phyloP scores from a whole-genome alignment of 2,329 filamentous ascomycete species.

The Decorospora gaudefroyi region DNA sequence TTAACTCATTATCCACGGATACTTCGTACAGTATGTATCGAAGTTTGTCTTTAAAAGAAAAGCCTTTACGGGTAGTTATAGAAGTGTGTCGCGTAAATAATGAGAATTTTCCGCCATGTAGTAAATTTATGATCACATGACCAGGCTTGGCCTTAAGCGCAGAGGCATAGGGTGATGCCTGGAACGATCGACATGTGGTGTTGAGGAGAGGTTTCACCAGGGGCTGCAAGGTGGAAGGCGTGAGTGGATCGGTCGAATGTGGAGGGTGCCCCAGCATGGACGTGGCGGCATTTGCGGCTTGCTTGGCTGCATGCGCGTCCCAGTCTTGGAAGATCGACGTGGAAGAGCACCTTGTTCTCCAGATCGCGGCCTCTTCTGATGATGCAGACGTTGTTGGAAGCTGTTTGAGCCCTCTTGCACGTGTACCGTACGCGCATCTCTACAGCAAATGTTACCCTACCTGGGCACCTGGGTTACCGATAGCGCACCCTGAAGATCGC shows the following conservation, averaged over 20 bases:
- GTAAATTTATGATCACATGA: constrained; percentile 19
- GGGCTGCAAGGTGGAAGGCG: constrained; percentile 19
- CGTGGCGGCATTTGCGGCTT: constrained; percentile 5
- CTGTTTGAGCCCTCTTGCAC: constrained; percentile 1
- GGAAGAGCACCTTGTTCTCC: constrained; percentile 18
- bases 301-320: constrained; percentile 19
- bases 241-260: constrained; percentile 17
- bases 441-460: constrained; percentile 2
- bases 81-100: too few species aligned
- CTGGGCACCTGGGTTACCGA: constrained; percentile 1
- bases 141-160: not conserved
- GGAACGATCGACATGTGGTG: constrained; percentile 31
- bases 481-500: not conserved
- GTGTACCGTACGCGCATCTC: not conserved
- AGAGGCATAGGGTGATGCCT: not conserved
- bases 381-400: constrained; percentile 8
- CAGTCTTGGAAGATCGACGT: constrained; percentile 8
- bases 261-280: constrained; percentile 10
- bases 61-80: too few species aligned
- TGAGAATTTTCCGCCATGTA: too few species aligned
- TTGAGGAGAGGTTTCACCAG: constrained; percentile 42
- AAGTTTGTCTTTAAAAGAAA: too few species aligned
- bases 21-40: too few species aligned
- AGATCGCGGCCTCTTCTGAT: constrained; percentile 4
- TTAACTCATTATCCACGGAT: not conserved